Evolutionary conservation across 495 filamentous ascomycete species (phyloP).

Genomic region (Penicillium cataractarum): DNA sequence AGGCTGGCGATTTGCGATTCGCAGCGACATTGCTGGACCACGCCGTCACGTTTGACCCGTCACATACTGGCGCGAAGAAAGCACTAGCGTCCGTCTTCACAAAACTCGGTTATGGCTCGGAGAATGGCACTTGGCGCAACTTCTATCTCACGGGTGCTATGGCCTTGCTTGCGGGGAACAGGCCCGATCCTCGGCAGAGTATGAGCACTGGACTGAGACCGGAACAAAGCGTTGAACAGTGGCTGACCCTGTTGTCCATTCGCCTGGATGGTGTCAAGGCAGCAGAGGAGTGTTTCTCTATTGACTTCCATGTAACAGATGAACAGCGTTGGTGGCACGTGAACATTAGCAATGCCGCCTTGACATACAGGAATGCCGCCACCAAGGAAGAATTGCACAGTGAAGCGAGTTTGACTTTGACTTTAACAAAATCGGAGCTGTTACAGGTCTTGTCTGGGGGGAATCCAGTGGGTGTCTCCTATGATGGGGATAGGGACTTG

Average conservation of each 20-base stretch:
- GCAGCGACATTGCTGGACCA: slow-evolving; percentile 32
- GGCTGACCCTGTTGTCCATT: slow-evolving; percentile 17
- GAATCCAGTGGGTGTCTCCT: not conserved
- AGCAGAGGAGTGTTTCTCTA: slow-evolving; percentile 1
- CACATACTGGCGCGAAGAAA: slow-evolving; percentile 11
- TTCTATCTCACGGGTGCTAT: slow-evolving; percentile 26
- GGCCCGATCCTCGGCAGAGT: not conserved
- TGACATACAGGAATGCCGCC: slow-evolving; percentile 14
- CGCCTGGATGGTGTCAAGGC: slow-evolving; percentile 16
- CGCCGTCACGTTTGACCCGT: slow-evolving; percentile 24
- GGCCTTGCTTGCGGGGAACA: slow-evolving; percentile 14
- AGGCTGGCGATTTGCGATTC: slow-evolving; percentile 29
- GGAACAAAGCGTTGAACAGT: slow-evolving; percentile 16
- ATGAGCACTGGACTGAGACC: slow-evolving; percentile 9
- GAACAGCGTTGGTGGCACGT: slow-evolving; percentile 17
- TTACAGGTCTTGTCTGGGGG: not conserved
- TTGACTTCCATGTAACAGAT: slow-evolving; percentile 21
- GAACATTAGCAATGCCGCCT: slow-evolving; percentile 22
- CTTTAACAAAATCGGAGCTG: slow-evolving; percentile 5
- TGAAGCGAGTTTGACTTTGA: not conserved
- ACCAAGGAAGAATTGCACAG: not conserved
- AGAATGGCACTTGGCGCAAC: slow-evolving; percentile 37
- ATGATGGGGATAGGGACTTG: not conserved
- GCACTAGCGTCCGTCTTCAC: slow-evolving; percentile 26
- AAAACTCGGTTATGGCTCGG: slow-evolving; percentile 32